These are phyloP conservation scores for Ceratocystis diversiconidia DNA, from an alignment of 2,329 filamentous ascomycete species.

Conservation along the genomic window DNA sequence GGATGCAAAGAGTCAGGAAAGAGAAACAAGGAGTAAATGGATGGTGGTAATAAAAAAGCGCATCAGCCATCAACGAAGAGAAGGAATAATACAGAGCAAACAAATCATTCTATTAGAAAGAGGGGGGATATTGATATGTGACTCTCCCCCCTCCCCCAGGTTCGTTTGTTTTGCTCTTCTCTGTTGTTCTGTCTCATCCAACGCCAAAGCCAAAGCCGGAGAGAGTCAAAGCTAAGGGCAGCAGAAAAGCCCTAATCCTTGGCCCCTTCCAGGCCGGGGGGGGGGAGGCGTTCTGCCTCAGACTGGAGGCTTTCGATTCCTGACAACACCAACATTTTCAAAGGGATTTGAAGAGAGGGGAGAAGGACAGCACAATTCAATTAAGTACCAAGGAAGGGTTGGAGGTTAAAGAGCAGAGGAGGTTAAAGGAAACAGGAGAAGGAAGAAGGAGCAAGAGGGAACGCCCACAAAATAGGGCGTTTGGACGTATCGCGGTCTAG, in stretches of 20 bases:
- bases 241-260: background rate
- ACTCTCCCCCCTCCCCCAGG: too few species aligned
- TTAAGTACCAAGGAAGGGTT: background rate
- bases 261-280: background rate
- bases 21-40: background rate
- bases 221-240: background rate
- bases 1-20: background rate
- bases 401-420: background rate
- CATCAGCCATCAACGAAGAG: too few species aligned
- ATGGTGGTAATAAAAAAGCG: too few species aligned
- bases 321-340: background rate
- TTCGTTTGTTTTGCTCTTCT: too few species aligned
- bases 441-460: background rate
- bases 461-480: background rate
- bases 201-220: background rate
- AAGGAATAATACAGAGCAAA: too few species aligned
- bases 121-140: too few species aligned
- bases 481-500: constrained; percentile 3
- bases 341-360: background rate
- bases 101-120: too few species aligned
- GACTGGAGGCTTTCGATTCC: background rate
- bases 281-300: background rate
- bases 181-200: background rate
- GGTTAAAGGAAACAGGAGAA: background rate
- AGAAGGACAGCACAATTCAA: background rate